phyloP scores from a whole-genome alignment of 2,329 filamentous ascomycete genomes.

The Cladophialophora carrionii region DNA sequence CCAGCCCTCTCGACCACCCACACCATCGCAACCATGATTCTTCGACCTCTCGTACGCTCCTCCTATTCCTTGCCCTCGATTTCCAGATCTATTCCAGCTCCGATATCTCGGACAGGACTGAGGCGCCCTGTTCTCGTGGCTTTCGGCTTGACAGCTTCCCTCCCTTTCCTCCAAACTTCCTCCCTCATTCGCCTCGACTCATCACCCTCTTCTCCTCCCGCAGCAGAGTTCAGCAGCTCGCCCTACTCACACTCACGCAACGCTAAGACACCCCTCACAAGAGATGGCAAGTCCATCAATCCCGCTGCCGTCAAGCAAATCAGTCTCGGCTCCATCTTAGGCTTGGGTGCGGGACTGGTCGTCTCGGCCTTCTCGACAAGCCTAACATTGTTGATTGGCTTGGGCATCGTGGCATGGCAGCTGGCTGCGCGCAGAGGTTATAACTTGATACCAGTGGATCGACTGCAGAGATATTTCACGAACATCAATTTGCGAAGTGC shows the following conservation, averaged over 20 bases:
- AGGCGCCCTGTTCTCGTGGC: conserved; percentile 33
- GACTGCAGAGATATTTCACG: conserved; percentile 49
- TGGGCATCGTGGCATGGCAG: conserved; percentile 51
- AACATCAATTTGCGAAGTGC: conserved; percentile 46
- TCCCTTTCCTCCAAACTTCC: conserved; percentile 33
- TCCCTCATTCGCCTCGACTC: conserved; percentile 28
- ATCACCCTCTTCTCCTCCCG: conserved; percentile 21
- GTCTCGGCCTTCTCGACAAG: conserved; percentile 51
- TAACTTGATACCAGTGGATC: conserved; percentile 49
- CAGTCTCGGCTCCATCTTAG: conserved; percentile 51
- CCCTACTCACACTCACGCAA: conserved; percentile 34
- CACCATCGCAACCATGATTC: conserved; percentile 27
- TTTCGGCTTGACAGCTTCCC: conserved; percentile 32
- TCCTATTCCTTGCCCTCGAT: conserved; percentile 20
- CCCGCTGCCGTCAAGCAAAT: conserved; percentile 48
- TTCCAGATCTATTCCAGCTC: conserved; percentile 17
- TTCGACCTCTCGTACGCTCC: conserved; percentile 31
- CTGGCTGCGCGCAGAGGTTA: conserved; percentile 54
- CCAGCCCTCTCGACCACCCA: not conserved
- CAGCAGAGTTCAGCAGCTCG: conserved; percentile 32
- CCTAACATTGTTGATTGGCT: conserved; percentile 49
- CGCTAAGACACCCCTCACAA: conserved; percentile 35
- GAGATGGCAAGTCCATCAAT: conserved; percentile 36
- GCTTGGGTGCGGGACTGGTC: conserved; percentile 49
- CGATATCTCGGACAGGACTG: conserved; percentile 20